Base-by-base conservation (phyloP, 2,329 filamentous ascomycete species). In the Trichoderma atrobrunneum region DNA sequence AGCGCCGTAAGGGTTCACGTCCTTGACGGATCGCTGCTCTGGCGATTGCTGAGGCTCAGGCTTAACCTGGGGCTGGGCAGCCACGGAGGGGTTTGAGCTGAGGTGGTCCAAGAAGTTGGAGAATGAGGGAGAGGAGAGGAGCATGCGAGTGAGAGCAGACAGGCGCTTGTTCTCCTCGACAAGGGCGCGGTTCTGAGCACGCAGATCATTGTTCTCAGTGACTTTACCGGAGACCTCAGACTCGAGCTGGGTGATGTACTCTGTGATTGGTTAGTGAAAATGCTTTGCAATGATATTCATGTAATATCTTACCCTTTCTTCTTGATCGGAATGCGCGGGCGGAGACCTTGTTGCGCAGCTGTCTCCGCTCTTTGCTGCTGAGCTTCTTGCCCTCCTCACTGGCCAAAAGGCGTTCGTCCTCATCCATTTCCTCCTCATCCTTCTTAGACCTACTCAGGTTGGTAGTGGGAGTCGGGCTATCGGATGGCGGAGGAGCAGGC, bases 311-410 rank as follows among this genome's bases (percentile, higher is more conserved):
- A 98, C 95, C 95, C 88, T 99, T 99, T 87, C 96, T 92, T 78
- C 96, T 88, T n/a, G 95, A 98, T 71, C 96, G 92, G 90, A 99
- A 99, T 66, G 95, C 95, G 76, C 96, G 93, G 74, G 96, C 96
- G 56, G 96, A 99, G 5, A 99, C 96, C 85, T 99, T 99, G 88
- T 99, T 99, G 75, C 96, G 90, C n/a, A 99, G 88, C 83, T 98
- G 96, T 76, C 96, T 91, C 73, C 96, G 91, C 84, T 98, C 95
- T 85, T 98, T 98, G 86, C 94, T 97, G 83, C 91, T 96, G n/a
- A 99, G 88, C 86, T 98, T 98, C 91, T 99, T 99, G 78, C 95
- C 96, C 84, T 98, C 95, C 78, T 99, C 96, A 73, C 94, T 98
- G n/a, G 94, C 94, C 26, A 98, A 87, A 11, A 98, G 87, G 76